These are phyloP conservation scores for Trametes elegans DNA, from an alignment of 768 basidiomycete genomes.

Conservation along the genomic window DNA sequence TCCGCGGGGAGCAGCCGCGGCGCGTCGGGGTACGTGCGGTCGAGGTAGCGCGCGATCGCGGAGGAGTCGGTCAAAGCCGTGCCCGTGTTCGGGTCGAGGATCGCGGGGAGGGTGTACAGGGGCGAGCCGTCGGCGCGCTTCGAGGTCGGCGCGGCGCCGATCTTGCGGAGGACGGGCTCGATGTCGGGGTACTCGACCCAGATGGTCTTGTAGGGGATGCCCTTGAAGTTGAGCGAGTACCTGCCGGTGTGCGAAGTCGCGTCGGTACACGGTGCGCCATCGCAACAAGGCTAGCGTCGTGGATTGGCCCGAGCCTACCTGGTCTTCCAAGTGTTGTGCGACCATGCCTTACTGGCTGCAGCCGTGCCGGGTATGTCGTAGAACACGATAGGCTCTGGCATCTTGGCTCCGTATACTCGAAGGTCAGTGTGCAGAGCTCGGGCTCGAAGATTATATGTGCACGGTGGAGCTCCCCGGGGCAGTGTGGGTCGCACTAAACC, in stretches of 20 bases:
- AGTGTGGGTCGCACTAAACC: too few species aligned
- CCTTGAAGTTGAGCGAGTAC: constrained; percentile 40
- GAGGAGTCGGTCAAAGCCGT: constrained; percentile 41
- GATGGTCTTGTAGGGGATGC: constrained; percentile 43
- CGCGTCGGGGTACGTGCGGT: constrained; percentile 45
- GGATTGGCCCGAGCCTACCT: too few species aligned
- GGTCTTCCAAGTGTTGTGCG: constrained; percentile 23
- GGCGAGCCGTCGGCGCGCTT: constrained; percentile 33
- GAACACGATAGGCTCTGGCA: constrained; percentile 17
- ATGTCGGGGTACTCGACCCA: constrained; percentile 57
- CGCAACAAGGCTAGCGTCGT: too few species aligned
- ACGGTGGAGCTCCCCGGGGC: too few species aligned
- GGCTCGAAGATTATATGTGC: too few species aligned
- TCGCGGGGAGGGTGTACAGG: constrained; percentile 48
- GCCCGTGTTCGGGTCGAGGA: constrained; percentile 46
- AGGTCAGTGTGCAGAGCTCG: too few species aligned
- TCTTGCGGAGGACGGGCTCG: constrained; percentile 31
- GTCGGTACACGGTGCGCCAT: too few species aligned
- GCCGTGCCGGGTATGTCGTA: constrained; percentile 20
- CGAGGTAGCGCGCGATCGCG: constrained; percentile 50
- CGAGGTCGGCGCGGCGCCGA: constrained; percentile 37
- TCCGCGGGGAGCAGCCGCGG: constrained; percentile 40
- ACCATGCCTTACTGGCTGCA: constrained; percentile 10
- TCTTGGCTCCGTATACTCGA: background rate
- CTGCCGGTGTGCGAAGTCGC: too few species aligned